Evolutionary conservation across 192 early-diverging fungal genomes (phyloP).

Genomic region (Coemansia asiatica): DNA sequence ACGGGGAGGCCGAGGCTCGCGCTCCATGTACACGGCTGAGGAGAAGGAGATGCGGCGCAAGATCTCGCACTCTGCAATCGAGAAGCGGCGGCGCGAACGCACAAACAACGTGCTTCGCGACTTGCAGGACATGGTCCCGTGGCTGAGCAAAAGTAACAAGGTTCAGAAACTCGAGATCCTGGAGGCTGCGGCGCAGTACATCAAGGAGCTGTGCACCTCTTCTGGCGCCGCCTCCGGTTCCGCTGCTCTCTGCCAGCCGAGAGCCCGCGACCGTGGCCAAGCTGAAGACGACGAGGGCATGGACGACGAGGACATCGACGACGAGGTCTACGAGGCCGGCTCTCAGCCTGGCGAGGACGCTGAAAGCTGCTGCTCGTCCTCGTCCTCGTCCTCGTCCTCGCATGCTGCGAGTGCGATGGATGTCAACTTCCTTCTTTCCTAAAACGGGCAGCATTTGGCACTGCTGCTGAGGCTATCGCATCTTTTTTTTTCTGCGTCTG

Average conservation of each 20-base stretch:
- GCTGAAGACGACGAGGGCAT: constrained; percentile 5
- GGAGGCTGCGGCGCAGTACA: constrained; percentile 34
- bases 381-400: no score
- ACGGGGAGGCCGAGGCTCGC: constrained; percentile 28
- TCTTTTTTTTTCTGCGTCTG: constrained; percentile 2
- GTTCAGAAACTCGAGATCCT: constrained; percentile 37
- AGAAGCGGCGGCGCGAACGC: constrained; percentile 76
- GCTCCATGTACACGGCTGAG: constrained; percentile 34
- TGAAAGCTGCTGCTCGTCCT: not conserved
- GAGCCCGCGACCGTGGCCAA: not conserved
- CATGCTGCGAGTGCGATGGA: constrained; percentile 31
- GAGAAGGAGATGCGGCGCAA: constrained; percentile 71
- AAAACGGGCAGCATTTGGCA: not conserved
- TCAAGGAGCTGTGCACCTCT: constrained; percentile 23
- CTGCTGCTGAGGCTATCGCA: no score
- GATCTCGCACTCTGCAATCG: constrained; percentile 81
- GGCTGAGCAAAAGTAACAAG: constrained; percentile 35
- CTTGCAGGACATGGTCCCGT: constrained; percentile 72
- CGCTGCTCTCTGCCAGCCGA: not conserved
- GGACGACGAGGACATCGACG: constrained; percentile 13
- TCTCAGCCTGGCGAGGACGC: not conserved
- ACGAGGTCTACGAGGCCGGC: not conserved
- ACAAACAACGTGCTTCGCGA: constrained; percentile 83
- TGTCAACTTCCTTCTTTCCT: constrained; percentile 38
- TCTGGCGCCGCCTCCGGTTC: not conserved